Percentiles rank a stretch among this genome's conserved stretches.
Evolutionary conservation across 169 alveolate species (phyloP).

Genomic region (Plasmodium coatneyi): DNA sequence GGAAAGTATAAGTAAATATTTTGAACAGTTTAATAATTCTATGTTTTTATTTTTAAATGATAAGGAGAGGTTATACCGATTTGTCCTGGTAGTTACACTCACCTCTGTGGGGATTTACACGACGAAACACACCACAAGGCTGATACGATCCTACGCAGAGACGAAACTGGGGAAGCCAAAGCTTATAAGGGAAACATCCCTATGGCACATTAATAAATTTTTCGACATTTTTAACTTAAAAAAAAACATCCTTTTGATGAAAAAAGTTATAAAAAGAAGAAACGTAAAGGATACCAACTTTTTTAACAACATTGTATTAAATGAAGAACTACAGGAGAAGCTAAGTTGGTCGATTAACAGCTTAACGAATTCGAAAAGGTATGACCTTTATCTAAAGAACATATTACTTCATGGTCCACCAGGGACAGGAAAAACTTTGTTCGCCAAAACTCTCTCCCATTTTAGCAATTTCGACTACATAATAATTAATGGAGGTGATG

Average conservation of each 20-base stretch:
- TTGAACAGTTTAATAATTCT: constrained; percentile 87
- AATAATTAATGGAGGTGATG: constrained; percentile 97
- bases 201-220: constrained; percentile 82
- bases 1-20: constrained; percentile 88
- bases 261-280: neutral
- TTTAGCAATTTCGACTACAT: constrained; percentile 95
- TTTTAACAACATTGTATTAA: constrained; percentile 91
- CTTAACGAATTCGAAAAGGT: constrained; percentile 91
- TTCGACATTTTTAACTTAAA: constrained; percentile 53
- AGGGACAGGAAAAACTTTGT: constrained; percentile 96
- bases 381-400: constrained; percentile 93
- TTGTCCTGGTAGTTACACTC: constrained; percentile 43
- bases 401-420: constrained; percentile 96
- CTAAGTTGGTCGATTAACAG: constrained; percentile 95
- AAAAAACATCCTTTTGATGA: constrained; percentile 6
- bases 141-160: constrained; percentile 76
- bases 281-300: constrained; percentile 39
- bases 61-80: constrained; percentile 81
- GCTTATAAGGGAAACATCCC: constrained; percentile 92
- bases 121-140: constrained; percentile 54
- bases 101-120: constrained; percentile 69
- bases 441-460: constrained; percentile 93
- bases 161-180: constrained; percentile 90
- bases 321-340: constrained; percentile 89
- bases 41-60: constrained; percentile 83